phyloP scores from a whole-genome alignment of 805 yeast genomes.

The Priceomyces melissophilus region DNA sequence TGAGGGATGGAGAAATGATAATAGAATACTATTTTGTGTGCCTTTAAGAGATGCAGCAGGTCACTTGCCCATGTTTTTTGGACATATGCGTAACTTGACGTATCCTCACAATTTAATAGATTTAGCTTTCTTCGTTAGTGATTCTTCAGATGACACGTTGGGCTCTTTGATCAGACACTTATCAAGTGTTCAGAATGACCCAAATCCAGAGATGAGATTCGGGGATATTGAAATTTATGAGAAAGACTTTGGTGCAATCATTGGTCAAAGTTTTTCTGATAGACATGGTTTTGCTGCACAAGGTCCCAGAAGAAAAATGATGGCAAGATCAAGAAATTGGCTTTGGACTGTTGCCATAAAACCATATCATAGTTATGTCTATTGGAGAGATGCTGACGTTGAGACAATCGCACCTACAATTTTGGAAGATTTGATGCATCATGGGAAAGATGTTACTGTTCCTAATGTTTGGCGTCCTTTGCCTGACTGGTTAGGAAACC shows the following conservation, averaged over 20 bases:
- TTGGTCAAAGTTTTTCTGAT: conserved; percentile 91
- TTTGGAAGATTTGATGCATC: conserved; percentile 89
- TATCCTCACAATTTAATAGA: conserved; percentile 88
- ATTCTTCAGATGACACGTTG: conserved; percentile 86
- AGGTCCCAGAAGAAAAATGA: conserved; percentile 89
- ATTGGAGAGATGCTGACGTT: conserved; percentile 98
- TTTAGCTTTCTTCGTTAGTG: conserved; percentile 80
- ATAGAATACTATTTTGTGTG: conserved; percentile 78
- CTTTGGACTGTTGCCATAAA: conserved; percentile 77
- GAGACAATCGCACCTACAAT: conserved; percentile 83
- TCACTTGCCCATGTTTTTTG: conserved; percentile 85
- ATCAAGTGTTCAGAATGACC: conserved; percentile 60
- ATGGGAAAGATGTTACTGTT: conserved; percentile 85
- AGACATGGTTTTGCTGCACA: conserved; percentile 96
- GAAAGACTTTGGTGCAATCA: conserved; percentile 89
- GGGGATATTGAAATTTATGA: conserved; percentile 86
- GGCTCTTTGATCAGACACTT: conserved; percentile 58
- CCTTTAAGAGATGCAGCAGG: conserved; percentile 91
- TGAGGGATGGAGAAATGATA: conserved; percentile 77
- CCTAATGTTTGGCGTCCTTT: conserved; percentile 93
- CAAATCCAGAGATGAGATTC: conserved; percentile 59
- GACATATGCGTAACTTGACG: conserved; percentile 72
- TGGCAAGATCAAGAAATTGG: conserved; percentile 98
- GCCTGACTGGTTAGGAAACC: conserved; percentile 82
- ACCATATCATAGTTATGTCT: conserved; percentile 93